Evolutionary conservation across 768 basidiomycete genomes (phyloP), one percentile per base, ranked within the genome.

Genomic region (Gautieria morchelliformis): DNA sequence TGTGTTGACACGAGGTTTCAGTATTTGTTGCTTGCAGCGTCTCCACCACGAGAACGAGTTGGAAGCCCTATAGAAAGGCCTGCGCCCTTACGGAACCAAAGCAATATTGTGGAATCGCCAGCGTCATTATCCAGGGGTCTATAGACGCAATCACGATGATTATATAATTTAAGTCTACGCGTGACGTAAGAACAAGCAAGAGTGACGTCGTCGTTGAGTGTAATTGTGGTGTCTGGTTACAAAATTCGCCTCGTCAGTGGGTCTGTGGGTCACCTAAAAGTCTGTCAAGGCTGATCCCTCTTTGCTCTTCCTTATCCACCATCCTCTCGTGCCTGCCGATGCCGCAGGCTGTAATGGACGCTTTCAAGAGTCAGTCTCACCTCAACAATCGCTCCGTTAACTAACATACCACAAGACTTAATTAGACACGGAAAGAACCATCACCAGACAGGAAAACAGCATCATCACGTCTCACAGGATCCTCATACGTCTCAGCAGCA

Each of bases 361-460:
- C 87, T 20, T 89, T 93, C 75, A 93, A 92, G 77, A 93, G 90
- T 91, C 68, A 41, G 77, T 71, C 32, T 41, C 11, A 44, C 22
- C 35, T 40, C 52, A 53, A 42, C 30, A 62, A 60, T 52, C 61
- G 59, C 63, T 62, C 65, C 52, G 61, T 52, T 51, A 59, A 59
- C 65, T 60, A 49, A 60, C 47, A 22, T 54, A 37, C 52, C 52
- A 32, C 48, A 59, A 89, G 89, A 86, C 73, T 82, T 91, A 59
- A 87, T 91, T 58, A 80, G 89, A 67, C 88, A 89, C 73, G 87
- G 88, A 66, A 86, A 85, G 66, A 79, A 88, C 66, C 75, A 58
- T 53, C 46, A 48, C 14, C 27, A 32, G 40, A 32, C 22, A 4
- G 37, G 10, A 33, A 35, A 52, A 19, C 51, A 52, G 20, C 51